Conservation (phyloP, 129 eudicot species). For the Scalesia atractyloides region DNA sequence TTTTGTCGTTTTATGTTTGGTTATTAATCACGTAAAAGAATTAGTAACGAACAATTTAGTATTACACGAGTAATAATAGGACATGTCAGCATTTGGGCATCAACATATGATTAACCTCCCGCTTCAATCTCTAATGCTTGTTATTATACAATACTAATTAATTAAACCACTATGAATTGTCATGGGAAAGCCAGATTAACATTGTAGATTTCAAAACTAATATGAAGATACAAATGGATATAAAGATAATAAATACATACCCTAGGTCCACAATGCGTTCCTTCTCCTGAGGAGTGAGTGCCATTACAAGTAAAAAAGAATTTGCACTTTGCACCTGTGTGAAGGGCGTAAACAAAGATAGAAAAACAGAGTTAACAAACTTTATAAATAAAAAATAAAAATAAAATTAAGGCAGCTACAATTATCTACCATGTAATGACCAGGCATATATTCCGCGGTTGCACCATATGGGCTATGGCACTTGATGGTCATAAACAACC, state of each 20-base stretch:
- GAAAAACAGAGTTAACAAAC: not conserved
- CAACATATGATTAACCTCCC: no score
- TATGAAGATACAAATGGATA: not conserved
- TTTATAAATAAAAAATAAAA: not conserved
- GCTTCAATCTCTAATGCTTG: no score
- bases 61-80: no score
- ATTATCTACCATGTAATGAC: constrained; percentile 97
- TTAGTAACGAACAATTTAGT: no score
- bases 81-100: no score
- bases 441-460: constrained; percentile 97
- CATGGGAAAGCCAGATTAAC: no score
- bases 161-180: no score
- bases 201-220: no score
- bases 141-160: no score
- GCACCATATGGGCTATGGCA: constrained; percentile 99
- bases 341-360: constrained; percentile 10
- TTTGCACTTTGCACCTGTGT: constrained; percentile 95
- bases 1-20: no score
- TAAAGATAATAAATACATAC: constrained; percentile 42
- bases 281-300: constrained; percentile 93
- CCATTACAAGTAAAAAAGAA: constrained; percentile 95
- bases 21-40: no score
- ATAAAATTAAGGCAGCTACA: not conserved
- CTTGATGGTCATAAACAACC: constrained; percentile 95
- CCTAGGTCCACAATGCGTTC: constrained; percentile 93